A percentile compares a stretch with the other conserved stretches of the same genome.
phyloP scores from a whole-genome alignment of 78 protist genomes.

The Dictyostelium citrinum region DNA sequence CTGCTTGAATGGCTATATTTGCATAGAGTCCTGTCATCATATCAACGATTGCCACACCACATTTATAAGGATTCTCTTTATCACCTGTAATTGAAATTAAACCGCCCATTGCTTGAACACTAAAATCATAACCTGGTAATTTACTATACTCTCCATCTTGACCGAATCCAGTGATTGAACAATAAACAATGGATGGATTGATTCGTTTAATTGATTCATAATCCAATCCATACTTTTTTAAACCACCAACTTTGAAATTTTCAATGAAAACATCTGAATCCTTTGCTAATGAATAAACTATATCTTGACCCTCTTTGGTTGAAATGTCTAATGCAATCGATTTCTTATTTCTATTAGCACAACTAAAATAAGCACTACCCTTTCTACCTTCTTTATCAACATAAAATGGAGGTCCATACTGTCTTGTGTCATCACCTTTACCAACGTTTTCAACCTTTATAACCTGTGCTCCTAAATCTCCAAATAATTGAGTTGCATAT shows the following conservation, averaged over 20 bases:
- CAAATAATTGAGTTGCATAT: slow-evolving; percentile 52
- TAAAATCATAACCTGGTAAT: slow-evolving; percentile 75
- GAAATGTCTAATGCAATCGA: slow-evolving; percentile 62
- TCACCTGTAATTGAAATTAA: slow-evolving; percentile 80
- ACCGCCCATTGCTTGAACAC: slow-evolving; percentile 70
- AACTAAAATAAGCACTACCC: slow-evolving; percentile 54
- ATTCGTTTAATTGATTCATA: not conserved
- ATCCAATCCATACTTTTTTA: slow-evolving; percentile 47
- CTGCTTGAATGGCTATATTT: slow-evolving; percentile 72
- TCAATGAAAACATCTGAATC: slow-evolving; percentile 75
- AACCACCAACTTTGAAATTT: slow-evolving; percentile 67
- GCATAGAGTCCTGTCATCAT: slow-evolving; percentile 79
- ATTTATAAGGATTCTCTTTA: slow-evolving; percentile 30
- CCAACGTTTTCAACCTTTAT: slow-evolving; percentile 68
- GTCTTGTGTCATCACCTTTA: slow-evolving; percentile 81
- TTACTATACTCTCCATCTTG: slow-evolving; percentile 38
- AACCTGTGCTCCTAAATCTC: slow-evolving; percentile 79
- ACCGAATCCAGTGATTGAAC: slow-evolving; percentile 77
- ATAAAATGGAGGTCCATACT: slow-evolving; percentile 76
- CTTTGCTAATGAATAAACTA: not conserved
- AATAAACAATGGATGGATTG: slow-evolving; percentile 58
- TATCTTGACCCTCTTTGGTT: slow-evolving; percentile 23
- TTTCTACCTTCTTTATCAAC: slow-evolving; percentile 34
- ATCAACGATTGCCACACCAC: slow-evolving; percentile 82
- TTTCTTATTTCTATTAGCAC: slow-evolving; percentile 75